phyloP scores from a whole-genome alignment of 352 stramenopile genomes.

The Pythium aphanidermatum region DNA sequence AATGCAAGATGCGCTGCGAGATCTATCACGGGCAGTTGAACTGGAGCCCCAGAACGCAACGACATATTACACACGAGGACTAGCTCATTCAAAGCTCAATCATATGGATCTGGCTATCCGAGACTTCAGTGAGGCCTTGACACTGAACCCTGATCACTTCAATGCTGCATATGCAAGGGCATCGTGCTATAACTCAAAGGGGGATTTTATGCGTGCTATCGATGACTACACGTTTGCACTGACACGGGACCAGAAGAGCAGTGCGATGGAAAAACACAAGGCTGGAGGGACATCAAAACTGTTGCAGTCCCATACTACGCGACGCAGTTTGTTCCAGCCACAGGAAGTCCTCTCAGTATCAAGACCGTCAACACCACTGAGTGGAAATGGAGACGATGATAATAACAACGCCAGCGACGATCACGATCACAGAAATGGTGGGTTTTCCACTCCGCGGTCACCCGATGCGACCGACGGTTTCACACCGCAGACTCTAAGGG shows the following conservation, averaged over 20 bases:
- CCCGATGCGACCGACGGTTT: too few species aligned
- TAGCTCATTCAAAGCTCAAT: slow-evolving; percentile 63
- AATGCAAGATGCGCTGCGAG: slow-evolving; percentile 45
- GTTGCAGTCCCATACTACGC: too few species aligned
- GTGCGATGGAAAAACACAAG: slow-evolving; percentile 19
- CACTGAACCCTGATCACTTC: slow-evolving; percentile 82
- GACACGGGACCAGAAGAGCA: slow-evolving; percentile 61
- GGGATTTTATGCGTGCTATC: slow-evolving; percentile 79
- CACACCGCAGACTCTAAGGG: too few species aligned
- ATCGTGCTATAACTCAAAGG: slow-evolving; percentile 83
- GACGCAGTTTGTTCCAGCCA: neutral
- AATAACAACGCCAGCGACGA: neutral
- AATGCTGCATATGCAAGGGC: slow-evolving; percentile 83
- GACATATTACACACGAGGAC: slow-evolving; percentile 69
- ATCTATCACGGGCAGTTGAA: slow-evolving; percentile 40
- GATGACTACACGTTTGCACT: slow-evolving; percentile 89
- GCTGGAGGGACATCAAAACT: slow-evolving; percentile 34
- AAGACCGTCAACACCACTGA: too few species aligned
- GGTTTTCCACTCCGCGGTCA: neutral
- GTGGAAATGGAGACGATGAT: neutral
- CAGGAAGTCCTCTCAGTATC: too few species aligned
- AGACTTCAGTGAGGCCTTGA: slow-evolving; percentile 69
- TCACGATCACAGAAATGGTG: neutral
- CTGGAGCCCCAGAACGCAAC: slow-evolving; percentile 38
- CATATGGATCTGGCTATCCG: slow-evolving; percentile 68